Percentiles rank a stretch among this genome's conserved stretches.
Conservation (phyloP, 768 basidiomycete species). For the Strobilomyces echinocephalus region DNA sequence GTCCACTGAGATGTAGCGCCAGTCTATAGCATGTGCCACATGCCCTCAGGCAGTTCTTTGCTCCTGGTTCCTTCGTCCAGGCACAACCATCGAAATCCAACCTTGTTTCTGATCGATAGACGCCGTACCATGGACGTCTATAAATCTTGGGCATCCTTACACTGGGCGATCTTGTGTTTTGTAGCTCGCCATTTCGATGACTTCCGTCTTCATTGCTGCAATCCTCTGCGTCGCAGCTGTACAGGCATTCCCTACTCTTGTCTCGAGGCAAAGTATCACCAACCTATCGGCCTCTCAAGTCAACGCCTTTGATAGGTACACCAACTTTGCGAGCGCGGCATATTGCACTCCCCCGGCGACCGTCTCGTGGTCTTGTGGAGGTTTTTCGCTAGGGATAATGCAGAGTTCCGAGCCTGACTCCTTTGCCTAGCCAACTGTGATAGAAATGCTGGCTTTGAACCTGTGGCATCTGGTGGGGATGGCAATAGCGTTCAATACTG, state of each 20-base stretch:
- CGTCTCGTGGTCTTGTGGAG: constrained; percentile 49
- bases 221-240: constrained; percentile 7
- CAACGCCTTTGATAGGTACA: constrained; percentile 40
- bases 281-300: constrained; percentile 38
- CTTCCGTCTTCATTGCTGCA: not conserved
- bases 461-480: constrained; percentile 46
- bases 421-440: constrained; percentile 37
- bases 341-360: constrained; percentile 40
- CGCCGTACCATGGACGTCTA: not conserved
- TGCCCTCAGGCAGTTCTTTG: no score
- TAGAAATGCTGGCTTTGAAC: constrained; percentile 44
- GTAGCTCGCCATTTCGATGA: constrained; percentile 16
- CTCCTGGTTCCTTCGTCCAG: no score
- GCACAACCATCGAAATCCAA: no score
- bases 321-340: constrained; percentile 44
- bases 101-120: not conserved
- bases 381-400: constrained; percentile 21
- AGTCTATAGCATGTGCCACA: no score
- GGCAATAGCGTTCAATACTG: constrained; percentile 41
- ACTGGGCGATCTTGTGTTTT: not conserved
- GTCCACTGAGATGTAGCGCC: no score
- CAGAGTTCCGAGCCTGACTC: not conserved
- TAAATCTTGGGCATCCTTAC: not conserved
- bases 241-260: constrained; percentile 19
- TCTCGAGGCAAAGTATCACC: constrained; percentile 33